Evolutionary conservation across 768 basidiomycete genomes (phyloP), one percentile per base, ranked within the genome.

Genomic region (Mycena metata): DNA sequence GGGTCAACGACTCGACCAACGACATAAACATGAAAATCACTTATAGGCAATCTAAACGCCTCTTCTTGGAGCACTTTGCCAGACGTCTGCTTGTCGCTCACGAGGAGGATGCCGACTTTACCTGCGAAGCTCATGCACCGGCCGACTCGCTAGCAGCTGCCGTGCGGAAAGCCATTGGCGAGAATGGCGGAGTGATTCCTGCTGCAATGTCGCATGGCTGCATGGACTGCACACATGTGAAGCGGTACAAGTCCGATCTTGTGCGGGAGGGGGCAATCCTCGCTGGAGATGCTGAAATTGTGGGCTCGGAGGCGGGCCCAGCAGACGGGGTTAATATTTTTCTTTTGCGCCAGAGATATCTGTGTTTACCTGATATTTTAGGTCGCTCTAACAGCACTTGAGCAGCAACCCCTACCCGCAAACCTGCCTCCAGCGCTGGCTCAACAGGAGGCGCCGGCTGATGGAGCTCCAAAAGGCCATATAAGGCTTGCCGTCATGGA

Each of bases 401-500:
- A 36, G 43, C 21, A 49, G 56, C 15, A 23, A 73, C 72, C n/a
- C n/a, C n/a, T n/a, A n/a, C n/a, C n/a, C n/a, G n/a, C n/a, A n/a
- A n/a, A n/a, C n/a, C n/a, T n/a, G n/a, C n/a, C n/a, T n/a, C n/a
- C n/a, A n/a, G n/a, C n/a, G n/a, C n/a, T n/a, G n/a, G n/a, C n/a
- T n/a, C n/a, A n/a, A n/a, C n/a, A n/a, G n/a, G n/a, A 46, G 73
- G 73, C 24, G 55, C 51, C n/a, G 41, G 62, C 10, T 11, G 63
- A 13, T 72, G 35, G 57, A 45, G 16, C 47, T 16, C 50, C 51
- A 33, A 67, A 71, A 23, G 73, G 72, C 12, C 70, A 75, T 55
- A 73, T 77, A 15, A 70, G 76, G 0, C 56, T 77, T 59, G 78
- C 76, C 24, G 76, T 78, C 0, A 78, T 79, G 77, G 78, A 79